These are phyloP conservation scores for Casuarina glauca DNA, from an alignment of 306 rosid genomes.

Conservation along the genomic window DNA sequence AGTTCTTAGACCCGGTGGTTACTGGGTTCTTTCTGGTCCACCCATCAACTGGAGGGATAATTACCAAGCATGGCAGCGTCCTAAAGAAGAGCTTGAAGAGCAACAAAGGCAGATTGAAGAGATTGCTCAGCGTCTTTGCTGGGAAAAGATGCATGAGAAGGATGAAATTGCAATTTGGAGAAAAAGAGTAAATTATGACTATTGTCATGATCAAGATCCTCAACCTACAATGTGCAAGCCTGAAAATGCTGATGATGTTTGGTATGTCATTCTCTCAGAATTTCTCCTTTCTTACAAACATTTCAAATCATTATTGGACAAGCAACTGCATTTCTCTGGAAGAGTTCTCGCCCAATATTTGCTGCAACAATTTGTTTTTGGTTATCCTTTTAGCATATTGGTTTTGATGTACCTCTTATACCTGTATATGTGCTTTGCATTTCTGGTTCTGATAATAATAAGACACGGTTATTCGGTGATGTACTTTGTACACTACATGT, in stretches of 20 bases:
- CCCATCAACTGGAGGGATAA: constrained; percentile 70
- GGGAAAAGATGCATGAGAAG: constrained; percentile 84
- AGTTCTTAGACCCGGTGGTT: constrained; percentile 89
- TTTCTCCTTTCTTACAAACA: constrained; percentile 10
- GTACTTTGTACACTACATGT: background rate
- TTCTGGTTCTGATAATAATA: background rate
- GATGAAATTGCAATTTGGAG: constrained; percentile 84
- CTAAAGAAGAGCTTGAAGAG: constrained; percentile 66
- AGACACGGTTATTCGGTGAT: background rate
- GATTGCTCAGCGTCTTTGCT: constrained; percentile 63
- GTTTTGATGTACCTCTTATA: background rate
- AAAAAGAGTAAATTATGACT: constrained; percentile 45
- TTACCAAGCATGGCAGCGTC: constrained; percentile 65
- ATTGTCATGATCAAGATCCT: constrained; percentile 45
- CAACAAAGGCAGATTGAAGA: constrained; percentile 80
- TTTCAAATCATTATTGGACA: constrained; percentile 9
- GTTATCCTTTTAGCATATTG: background rate
- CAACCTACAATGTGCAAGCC: constrained; percentile 48
- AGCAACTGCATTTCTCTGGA: constrained; percentile 8
- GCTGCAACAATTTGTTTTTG: background rate
- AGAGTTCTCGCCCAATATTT: constrained; percentile 10
- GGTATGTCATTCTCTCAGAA: constrained; percentile 43
- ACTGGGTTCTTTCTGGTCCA: constrained; percentile 85
- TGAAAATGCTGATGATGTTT: constrained; percentile 42
- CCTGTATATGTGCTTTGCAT: background rate